These are phyloP conservation scores for Backusella macrospora DNA, from an alignment of 192 early-diverging fungal species.

Conservation along the genomic window DNA sequence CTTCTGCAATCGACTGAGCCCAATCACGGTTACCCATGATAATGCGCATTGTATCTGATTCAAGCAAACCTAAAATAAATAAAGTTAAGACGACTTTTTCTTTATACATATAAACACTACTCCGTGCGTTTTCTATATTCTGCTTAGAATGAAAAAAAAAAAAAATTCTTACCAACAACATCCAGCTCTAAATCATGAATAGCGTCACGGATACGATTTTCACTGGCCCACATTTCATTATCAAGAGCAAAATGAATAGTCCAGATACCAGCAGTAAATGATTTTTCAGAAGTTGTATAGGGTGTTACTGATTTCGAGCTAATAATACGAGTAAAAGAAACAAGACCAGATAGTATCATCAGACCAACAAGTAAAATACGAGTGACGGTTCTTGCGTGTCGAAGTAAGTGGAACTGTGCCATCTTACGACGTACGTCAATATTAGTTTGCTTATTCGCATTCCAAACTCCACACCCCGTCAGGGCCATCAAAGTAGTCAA, in stretches of 20 bases:
- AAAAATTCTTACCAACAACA: slow-evolving; percentile 57
- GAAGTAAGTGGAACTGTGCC: slow-evolving; percentile 30
- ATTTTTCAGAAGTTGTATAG: slow-evolving; percentile 62
- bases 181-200: slow-evolving; percentile 79
- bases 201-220: slow-evolving; percentile 69
- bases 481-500: slow-evolving; percentile 63
- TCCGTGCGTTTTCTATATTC: slow-evolving; percentile 3
- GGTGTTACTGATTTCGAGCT: slow-evolving; percentile 54
- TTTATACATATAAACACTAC: neutral
- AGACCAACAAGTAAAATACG: slow-evolving; percentile 44
- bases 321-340: slow-evolving; percentile 50
- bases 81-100: neutral
- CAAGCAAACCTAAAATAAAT: slow-evolving; percentile 51
- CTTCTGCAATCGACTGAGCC: slow-evolving; percentile 77
- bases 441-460: slow-evolving; percentile 31
- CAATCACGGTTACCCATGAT: slow-evolving; percentile 87
- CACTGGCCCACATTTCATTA: slow-evolving; percentile 85
- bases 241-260: slow-evolving; percentile 86
- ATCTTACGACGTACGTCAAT: slow-evolving; percentile 3
- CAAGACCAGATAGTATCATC: slow-evolving; percentile 38
- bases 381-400: slow-evolving; percentile 40
- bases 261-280: slow-evolving; percentile 81
- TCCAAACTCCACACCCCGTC: slow-evolving; percentile 58
- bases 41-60: slow-evolving; percentile 77
- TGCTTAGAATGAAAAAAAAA: neutral